Percentiles rank a stretch among this genome's conserved stretches.
phyloP scores from a whole-genome alignment of 2,329 filamentous ascomycete genomes.

The Fusarium sp. region DNA sequence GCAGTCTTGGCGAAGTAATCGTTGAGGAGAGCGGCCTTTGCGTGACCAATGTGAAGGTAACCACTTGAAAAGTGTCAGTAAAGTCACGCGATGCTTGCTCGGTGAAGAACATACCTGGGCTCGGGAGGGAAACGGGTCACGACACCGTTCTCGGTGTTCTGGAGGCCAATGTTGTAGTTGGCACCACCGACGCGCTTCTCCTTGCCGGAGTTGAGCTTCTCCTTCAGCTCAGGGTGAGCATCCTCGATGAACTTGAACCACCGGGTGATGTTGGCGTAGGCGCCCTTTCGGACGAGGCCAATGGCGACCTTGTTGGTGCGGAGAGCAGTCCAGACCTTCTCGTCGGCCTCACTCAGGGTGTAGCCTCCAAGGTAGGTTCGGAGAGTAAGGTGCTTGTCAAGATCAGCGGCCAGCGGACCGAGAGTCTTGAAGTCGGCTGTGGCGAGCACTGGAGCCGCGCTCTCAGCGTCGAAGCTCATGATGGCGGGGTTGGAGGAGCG shows the following conservation, averaged over 20 bases:
- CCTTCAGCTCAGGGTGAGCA: conserved; percentile 78
- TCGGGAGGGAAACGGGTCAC: conserved; percentile 94
- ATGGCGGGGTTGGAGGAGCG: conserved; percentile 14
- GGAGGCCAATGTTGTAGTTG: conserved; percentile 88
- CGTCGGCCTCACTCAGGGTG: conserved; percentile 77
- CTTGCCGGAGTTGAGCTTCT: conserved; percentile 66
- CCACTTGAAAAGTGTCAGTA: conserved; percentile 56
- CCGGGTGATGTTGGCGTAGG: conserved; percentile 78
- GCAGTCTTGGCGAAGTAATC: conserved; percentile 97
- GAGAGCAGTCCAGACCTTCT: conserved; percentile 83
- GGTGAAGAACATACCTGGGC: conserved; percentile 73
- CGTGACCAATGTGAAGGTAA: conserved; percentile 95
- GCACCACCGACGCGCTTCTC: conserved; percentile 79
- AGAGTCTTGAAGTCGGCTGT: conserved; percentile 78
- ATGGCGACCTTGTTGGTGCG: conserved; percentile 86
- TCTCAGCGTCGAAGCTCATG: conserved; percentile 43
- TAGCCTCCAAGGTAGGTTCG: conserved; percentile 89
- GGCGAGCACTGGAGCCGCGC: conserved; percentile 38
- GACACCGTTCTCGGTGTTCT: conserved; percentile 86
- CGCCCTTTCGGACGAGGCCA: conserved; percentile 80
- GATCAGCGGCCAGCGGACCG: conserved; percentile 75
- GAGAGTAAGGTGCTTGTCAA: conserved; percentile 88
- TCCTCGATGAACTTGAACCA: conserved; percentile 92
- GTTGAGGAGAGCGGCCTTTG: conserved; percentile 91
- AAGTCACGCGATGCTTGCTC: conserved; percentile 15